These are phyloP conservation scores for Lepraria neglecta DNA, from an alignment of 495 filamentous ascomycete species.

Conservation along the genomic window DNA sequence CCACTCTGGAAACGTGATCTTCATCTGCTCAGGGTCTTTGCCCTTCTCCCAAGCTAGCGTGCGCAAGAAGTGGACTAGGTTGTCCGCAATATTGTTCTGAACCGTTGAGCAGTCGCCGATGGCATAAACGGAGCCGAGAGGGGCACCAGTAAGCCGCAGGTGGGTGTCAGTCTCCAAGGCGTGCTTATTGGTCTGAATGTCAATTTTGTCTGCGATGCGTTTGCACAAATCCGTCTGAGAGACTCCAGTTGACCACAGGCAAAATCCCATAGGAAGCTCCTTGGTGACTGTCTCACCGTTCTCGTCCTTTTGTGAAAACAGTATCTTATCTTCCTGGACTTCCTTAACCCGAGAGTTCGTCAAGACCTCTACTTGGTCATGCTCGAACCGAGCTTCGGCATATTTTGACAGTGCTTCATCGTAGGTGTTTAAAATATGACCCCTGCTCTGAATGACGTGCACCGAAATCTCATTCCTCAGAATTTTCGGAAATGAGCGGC, in stretches of 20 bases:
- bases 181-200: conserved; percentile 77
- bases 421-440: conserved; percentile 96
- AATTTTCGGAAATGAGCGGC: conserved; percentile 74
- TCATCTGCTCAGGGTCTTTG: conserved; percentile 73
- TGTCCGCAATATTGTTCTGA: conserved; percentile 87
- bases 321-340: conserved; percentile 71
- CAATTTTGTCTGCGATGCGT: conserved; percentile 63
- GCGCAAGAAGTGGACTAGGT: conserved; percentile 82
- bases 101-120: conserved; percentile 97
- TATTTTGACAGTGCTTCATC: conserved; percentile 90
- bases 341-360: conserved; percentile 90
- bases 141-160: conserved; percentile 83
- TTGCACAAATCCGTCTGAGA: conserved; percentile 77
- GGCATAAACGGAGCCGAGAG: conserved; percentile 91
- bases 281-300: conserved; percentile 72
- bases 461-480: conserved; percentile 95
- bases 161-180: conserved; percentile 95
- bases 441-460: conserved; percentile 88
- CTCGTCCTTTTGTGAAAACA: conserved; percentile 76
- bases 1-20: conserved; percentile 85
- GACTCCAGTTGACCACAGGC: conserved; percentile 96
- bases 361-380: conserved; percentile 82
- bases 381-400: conserved; percentile 77
- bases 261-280: conserved; percentile 93
- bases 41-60: conserved; percentile 88